Base-by-base conservation (phyloP, 2,329 filamentous ascomycete species). In the Fusarium graminum region DNA sequence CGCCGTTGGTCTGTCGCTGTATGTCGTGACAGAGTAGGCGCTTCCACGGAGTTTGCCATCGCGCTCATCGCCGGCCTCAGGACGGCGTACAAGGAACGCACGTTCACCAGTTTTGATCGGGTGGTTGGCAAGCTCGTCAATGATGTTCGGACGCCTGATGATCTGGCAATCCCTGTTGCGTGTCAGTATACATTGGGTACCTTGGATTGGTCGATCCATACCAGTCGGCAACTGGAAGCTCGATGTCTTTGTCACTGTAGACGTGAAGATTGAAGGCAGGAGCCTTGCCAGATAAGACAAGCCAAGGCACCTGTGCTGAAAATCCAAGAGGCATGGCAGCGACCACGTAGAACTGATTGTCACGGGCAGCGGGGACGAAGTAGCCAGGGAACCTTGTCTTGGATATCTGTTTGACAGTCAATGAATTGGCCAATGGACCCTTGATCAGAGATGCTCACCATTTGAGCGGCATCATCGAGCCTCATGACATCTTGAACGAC, bases 401-500 rank as follows among this genome's bases (percentile, higher is more conserved):
- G n/a, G 19, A 17, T 1, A 43, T 43, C 40, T 43, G 16, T 16
- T 6, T n/a, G 10, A 28, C 4, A 43, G 14, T 43, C 26, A 16
- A 2, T 9, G 17, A 7, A 16, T 29, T 10, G 12, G 12, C 7
- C 9, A 9, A n/a, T n/a, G n/a, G n/a, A n/a, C n/a, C n/a, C n/a
- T n/a, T n/a, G n/a, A n/a, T n/a, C n/a, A n/a, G n/a, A n/a, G n/a
- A n/a, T n/a, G n/a, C n/a, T 13, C 19, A 63, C 17, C n/a, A 8
- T 11, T 2, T 45, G 0, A 0, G n/a, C 62, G 1, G 41, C 67
- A 0, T 49, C 2, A 0, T 32, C 14, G 7, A 69, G 2, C 67
- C 65, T 68, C 34, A 41, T 2, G 4, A 42, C 1, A 26, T 69
- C 67, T 13, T 68, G 67, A 14, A 59, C 6, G 3, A 46, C 12